Conservation (phyloP, 1,284 basidiomycete species). For the Melampsora americana region DNA sequence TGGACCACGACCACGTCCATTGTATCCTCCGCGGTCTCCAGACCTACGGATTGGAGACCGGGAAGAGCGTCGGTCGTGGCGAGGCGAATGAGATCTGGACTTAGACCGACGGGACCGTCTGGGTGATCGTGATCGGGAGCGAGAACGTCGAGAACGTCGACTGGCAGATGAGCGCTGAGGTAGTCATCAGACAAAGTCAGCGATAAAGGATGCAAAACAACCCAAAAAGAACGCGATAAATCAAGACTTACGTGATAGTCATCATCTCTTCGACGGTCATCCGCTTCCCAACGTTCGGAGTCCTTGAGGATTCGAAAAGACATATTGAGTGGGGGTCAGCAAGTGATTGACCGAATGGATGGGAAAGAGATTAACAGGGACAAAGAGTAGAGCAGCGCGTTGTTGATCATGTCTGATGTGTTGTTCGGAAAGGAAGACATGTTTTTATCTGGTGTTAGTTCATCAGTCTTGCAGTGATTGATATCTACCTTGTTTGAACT, state of each 20-base stretch:
- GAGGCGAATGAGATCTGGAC: constrained; percentile 37
- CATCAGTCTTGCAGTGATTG: neutral
- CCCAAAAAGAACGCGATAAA: neutral
- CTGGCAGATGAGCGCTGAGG: constrained; percentile 6
- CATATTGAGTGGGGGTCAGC: neutral
- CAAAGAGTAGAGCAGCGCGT: too few species aligned
- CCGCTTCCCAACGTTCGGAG: constrained; percentile 33
- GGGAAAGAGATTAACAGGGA: too few species aligned
- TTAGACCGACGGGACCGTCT: constrained; percentile 32
- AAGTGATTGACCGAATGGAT: neutral
- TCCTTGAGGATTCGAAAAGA: constrained; percentile 5
- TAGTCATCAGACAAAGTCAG: neutral
- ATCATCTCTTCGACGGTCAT: constrained; percentile 35
- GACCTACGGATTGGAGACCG: constrained; percentile 29
- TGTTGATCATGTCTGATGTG: too few species aligned
- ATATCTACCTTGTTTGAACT: neutral
- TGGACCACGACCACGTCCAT: constrained; percentile 21
- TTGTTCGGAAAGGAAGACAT: neutral
- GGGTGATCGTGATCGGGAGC: constrained; percentile 40
- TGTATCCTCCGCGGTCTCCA: constrained; percentile 17
- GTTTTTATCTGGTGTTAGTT: neutral
- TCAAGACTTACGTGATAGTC: constrained; percentile 17
- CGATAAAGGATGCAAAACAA: neutral
- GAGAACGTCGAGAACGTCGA: constrained; percentile 17
- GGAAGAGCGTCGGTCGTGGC: constrained; percentile 24